Base-by-base conservation (phyloP, 2,329 filamentous ascomycete species). In the Pseudogymnoascus sp. region DNA sequence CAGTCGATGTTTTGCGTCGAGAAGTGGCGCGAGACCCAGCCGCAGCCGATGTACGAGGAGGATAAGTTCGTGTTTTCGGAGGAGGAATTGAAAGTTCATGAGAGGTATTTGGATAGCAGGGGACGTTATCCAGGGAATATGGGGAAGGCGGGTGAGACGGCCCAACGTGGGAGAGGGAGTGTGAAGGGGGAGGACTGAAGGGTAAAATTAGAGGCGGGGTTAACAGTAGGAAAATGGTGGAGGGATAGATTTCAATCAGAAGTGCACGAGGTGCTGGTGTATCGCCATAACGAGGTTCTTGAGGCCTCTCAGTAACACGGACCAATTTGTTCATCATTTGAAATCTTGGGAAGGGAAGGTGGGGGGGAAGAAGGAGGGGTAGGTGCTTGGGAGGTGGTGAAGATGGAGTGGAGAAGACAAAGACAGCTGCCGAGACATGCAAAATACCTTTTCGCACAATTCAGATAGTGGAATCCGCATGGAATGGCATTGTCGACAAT, bases 291-390 rank as follows among this genome's bases (percentile, higher is more conserved):
- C 58, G 58, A 41, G 58, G 36, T 36, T 36, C 36, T 41, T 59
- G 33, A 59, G 36, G 58, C 36, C 58, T 41, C 58, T 59, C 58
- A 59, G 58, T 59, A 59, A 59, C 58, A 59, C 58, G 58, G 58
- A 59, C 58, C 58, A 59, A 59, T 59, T 59, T 39, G 58, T 41
- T 59, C 58, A 59, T 59, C 58, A 59, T 59, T n/a, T 59, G 38
- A 41, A 59, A 38, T 55, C 48, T 33, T 33, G 48, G 15, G 9
- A 15, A 38, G 4, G 35, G 35, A n/a, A 10, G 42, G 42, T 48
- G 21, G 21, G 21, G 21, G 21, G 21, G 21, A 21, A 21, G 21
- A 21, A 29, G 8, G 48, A 33, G 27, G 29, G 41, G 41, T 2
- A 27, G 39, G 41, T 44, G 21, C 3, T 25, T 17, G 5, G 25